Evolutionary conservation across 148 eudicot genomes (phyloP), one percentile per base, ranked within the genome.

Genomic region (Drosera capensis): DNA sequence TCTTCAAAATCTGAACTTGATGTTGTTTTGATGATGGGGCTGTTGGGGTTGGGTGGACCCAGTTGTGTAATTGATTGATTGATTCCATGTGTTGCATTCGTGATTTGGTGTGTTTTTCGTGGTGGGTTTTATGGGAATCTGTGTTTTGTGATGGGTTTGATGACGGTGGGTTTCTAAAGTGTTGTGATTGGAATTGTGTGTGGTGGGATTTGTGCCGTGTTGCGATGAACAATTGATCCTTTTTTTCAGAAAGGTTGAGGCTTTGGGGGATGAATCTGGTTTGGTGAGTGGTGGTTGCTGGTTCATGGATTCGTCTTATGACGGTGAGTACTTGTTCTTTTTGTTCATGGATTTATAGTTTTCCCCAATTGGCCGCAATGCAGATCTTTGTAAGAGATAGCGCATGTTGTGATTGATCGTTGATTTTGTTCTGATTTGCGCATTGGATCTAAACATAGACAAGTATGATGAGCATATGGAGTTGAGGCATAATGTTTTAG

Each of bases 221-320:
- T 1, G 19, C 22, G 30, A 34, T 22, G 40, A 45, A 24, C 31
- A 28, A 44, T 48, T 23, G 56, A 28, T 60, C 20, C 12, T 26
- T 15, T 35, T 35, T 45, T 21, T 21, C 34, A 53, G 70, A 55
- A 38, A 60, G 34, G 56, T 34, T 60, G 55, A 44, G 40, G 14
- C 43, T 49, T 59, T 38, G 35, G 3, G 26, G 35, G 25, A 39
- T 63, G 23, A 56, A 49, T 72, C 63, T 37, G 52, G 46, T 28
- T 50, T 58, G 9, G 11, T 34, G 6, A 4, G 45, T 59, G n/a
- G n/a, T 47, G 64, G 56, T 23, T 42, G 40, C 38, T 47, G 41
- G 20, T 49, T 54, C 21, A 79, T 79, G 87, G 70, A 65, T 67
- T 66, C 72, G 31, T 54, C 70, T 61, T 67, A 70, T 31, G 70